Conservation (phyloP, 805 yeast genomes). For the Tetrapisispora iriomotensis region DNA sequence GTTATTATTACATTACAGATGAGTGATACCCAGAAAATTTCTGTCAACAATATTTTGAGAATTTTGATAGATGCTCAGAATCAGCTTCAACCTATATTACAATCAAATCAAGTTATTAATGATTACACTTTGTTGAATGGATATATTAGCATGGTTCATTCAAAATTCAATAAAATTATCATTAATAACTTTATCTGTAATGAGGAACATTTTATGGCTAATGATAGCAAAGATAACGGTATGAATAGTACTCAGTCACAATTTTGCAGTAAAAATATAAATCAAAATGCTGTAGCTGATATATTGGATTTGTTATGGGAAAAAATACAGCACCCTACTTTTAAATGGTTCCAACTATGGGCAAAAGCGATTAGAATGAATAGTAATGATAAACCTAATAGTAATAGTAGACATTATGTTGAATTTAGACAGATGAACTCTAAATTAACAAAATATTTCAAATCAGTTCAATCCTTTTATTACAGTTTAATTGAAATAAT, state of each 20-base stretch:
- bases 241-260: too few relatives aligned
- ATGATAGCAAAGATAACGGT: constrained; percentile 8
- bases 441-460: constrained; percentile 39
- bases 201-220: background rate
- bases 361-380: constrained; percentile 12
- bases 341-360: constrained; percentile 44
- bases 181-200: constrained; percentile 1
- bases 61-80: constrained; percentile 12
- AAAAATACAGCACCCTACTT: constrained; percentile 53
- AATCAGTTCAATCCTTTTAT: constrained; percentile 42
- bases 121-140: constrained; percentile 24
- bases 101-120: constrained; percentile 17
- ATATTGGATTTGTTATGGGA: constrained; percentile 48
- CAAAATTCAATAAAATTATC: constrained; percentile 17
- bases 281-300: constrained; percentile 10
- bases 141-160: constrained; percentile 21
- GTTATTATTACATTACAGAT: too few relatives aligned
- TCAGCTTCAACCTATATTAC: constrained; percentile 18
- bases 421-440: constrained; percentile 50
- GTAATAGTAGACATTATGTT: constrained; percentile 28
- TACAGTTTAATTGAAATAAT: constrained; percentile 27
- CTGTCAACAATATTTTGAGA: constrained; percentile 13
- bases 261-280: too few relatives aligned
- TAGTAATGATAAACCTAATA: constrained; percentile 2
- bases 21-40: too few relatives aligned